Base-by-base conservation (phyloP, 805 yeast species). In the Myxozyma udenii region DNA sequence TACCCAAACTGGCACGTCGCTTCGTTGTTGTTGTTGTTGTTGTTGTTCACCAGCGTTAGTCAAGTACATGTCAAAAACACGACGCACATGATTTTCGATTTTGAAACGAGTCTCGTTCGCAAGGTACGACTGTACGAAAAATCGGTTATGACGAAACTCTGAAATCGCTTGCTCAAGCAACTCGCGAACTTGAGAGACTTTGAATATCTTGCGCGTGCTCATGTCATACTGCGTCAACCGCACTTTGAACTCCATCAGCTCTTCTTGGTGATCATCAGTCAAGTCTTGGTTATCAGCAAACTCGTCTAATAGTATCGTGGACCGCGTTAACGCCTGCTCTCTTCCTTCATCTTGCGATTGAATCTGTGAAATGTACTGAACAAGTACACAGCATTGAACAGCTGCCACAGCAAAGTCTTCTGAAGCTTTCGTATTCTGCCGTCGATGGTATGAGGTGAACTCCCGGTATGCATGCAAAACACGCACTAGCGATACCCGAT, bases 131-230 rank as follows among this genome's bases (percentile, higher is more conserved):
- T 22, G 6, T 3, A 53, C 19, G 22, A 52, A 53, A 7, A 44
- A 37, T n/a, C 40, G 4, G 23, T 46, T 46, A 7, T n/a, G 22
- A 3, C 57, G 59, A 30, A 40, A 52, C 9, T 6, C 22, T 5
- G 7, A 24, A 14, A 55, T 48, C 32, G 48, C 39, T 14, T 25
- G 22, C n/a, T 32, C 51, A 6, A 55, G 35, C 24, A 44, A 44
- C 4, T 11, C 30, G 5, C 59, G 53, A n/a, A 55, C 33, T 14
- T 26, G 36, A 7, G 59, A 37, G 12, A 55, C 51, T 45, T 44
- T 48, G 35, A 23, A 45, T 12, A 46, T 26, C 7, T 48, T 23
- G 25, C 52, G 22, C 25, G 14, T 40, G 3, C 30, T n/a, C 46
- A 46, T 42, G 22, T 54, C 36, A 22, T 36, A 25, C 19, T 22